phyloP scores from a whole-genome alignment of 768 basidiomycete species.

The Fomitopsis pulvina region DNA sequence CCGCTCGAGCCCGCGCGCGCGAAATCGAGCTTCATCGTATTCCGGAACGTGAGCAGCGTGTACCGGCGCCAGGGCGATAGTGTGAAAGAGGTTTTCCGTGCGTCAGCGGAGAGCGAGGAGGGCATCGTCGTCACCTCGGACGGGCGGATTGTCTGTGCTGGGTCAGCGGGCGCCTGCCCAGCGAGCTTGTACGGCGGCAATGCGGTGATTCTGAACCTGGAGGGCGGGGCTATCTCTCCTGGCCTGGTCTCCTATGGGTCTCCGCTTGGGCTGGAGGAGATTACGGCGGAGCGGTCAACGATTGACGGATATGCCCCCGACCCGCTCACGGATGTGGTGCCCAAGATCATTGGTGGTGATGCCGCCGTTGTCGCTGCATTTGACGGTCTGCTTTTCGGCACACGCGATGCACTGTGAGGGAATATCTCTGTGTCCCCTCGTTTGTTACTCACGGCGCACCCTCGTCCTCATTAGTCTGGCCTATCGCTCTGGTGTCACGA shows the following conservation, averaged over 20 bases:
- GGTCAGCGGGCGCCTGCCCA: constrained; percentile 18
- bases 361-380: constrained; percentile 45
- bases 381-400: constrained; percentile 67
- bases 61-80: constrained; percentile 20
- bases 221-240: constrained; percentile 62
- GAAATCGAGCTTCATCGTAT: constrained; percentile 38
- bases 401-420: constrained; percentile 49
- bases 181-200: constrained; percentile 10
- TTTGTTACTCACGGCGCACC: not conserved
- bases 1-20: constrained; percentile 42
- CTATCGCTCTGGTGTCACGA: constrained; percentile 38
- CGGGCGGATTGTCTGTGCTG: constrained; percentile 54
- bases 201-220: constrained; percentile 45
- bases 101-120: constrained; percentile 5
- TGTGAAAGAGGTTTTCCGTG: constrained; percentile 23
- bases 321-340: constrained; percentile 30
- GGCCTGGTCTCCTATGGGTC: constrained; percentile 58
- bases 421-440: not conserved
- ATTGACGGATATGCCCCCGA: constrained; percentile 43
- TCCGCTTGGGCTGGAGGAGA: constrained; percentile 63
- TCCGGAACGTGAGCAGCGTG: constrained; percentile 56
- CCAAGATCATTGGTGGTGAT: constrained; percentile 27
- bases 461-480: constrained; percentile 37
- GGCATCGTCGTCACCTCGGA: constrained; percentile 43
- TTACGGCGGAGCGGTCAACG: constrained; percentile 55